phyloP scores from a whole-genome alignment of 768 basidiomycete genomes.

The Coprinopsis cinerea region DNA sequence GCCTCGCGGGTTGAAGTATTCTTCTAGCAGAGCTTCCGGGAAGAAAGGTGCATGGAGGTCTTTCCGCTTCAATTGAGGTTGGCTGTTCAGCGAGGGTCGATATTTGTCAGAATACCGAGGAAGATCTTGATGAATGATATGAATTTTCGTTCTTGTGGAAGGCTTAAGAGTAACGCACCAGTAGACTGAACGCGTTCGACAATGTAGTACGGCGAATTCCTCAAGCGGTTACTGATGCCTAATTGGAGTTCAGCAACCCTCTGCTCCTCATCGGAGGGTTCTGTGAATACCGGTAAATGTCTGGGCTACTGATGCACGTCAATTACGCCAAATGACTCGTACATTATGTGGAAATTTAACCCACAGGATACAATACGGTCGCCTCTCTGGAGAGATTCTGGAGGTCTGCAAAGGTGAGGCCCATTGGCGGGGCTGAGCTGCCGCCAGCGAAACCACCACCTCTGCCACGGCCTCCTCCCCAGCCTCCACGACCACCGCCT shows the following conservation, averaged over 20 bases:
- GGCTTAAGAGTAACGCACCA: too few species aligned
- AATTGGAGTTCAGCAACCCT: conserved; percentile 61
- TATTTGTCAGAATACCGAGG: conserved; percentile 85
- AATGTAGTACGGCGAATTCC: conserved; percentile 69
- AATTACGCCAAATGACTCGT: too few species aligned
- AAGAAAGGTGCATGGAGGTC: conserved; percentile 75
- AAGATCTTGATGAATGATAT: conserved; percentile 45
- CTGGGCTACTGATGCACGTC: conserved; percentile 42
- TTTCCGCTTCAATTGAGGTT: conserved; percentile 62
- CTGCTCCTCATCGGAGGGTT: conserved; percentile 60
- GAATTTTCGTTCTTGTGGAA: neutral
- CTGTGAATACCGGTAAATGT: conserved; percentile 64
- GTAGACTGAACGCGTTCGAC: conserved; percentile 64
- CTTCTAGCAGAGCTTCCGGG: conserved; percentile 68
- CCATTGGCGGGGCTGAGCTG: conserved; percentile 60
- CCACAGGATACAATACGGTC: conserved; percentile 76
- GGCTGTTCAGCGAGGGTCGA: conserved; percentile 50
- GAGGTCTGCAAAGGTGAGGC: conserved; percentile 74
- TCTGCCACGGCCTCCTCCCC: conserved; percentile 41
- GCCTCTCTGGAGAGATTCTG: conserved; percentile 72
- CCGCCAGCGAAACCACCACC: conserved; percentile 57
- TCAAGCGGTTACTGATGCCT: conserved; percentile 58
- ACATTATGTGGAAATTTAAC: conserved; percentile 22
- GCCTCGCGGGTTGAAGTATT: conserved; percentile 72
- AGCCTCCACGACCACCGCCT: conserved; percentile 35